A percentile compares a stretch with the other conserved stretches of the same genome.
phyloP scores from a whole-genome alignment of 768 basidiomycete genomes.

The Crepidotus variabilis region DNA sequence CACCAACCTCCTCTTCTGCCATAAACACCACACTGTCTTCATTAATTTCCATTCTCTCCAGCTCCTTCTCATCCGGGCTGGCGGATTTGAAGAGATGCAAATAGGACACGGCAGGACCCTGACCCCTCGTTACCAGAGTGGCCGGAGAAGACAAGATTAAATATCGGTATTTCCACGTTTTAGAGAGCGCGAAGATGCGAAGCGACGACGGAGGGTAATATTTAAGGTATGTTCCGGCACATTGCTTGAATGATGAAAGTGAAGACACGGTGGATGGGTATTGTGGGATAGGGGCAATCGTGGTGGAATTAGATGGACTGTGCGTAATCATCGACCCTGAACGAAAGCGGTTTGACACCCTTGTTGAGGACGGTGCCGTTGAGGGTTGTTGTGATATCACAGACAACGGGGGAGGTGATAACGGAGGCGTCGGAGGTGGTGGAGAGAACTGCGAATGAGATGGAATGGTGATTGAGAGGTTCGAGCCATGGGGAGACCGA shows the following conservation, averaged over 20 bases:
- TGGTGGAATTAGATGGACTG: constrained; percentile 34
- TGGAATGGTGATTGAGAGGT: constrained; percentile 25
- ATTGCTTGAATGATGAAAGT: constrained; percentile 49
- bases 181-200: constrained; percentile 69
- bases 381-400: constrained; percentile 5
- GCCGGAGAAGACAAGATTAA: constrained; percentile 55
- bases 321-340: constrained; percentile 35
- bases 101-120: constrained; percentile 45
- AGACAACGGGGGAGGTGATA: not conserved
- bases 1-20: constrained; percentile 52
- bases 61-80: constrained; percentile 56
- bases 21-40: constrained; percentile 76
- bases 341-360: constrained; percentile 24
- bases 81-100: constrained; percentile 73
- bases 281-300: constrained; percentile 40
- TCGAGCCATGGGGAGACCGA: constrained; percentile 30
- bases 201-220: constrained; percentile 66
- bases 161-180: constrained; percentile 66
- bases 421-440: not conserved
- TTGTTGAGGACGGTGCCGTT: not conserved
- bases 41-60: constrained; percentile 73
- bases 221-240: constrained; percentile 57
- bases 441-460: constrained; percentile 13
- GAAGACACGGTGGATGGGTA: constrained; percentile 59
- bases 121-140: constrained; percentile 30